Conservation (phyloP, 1,139 yeast genomes). For the Pichia sorboxylosa region DNA sequence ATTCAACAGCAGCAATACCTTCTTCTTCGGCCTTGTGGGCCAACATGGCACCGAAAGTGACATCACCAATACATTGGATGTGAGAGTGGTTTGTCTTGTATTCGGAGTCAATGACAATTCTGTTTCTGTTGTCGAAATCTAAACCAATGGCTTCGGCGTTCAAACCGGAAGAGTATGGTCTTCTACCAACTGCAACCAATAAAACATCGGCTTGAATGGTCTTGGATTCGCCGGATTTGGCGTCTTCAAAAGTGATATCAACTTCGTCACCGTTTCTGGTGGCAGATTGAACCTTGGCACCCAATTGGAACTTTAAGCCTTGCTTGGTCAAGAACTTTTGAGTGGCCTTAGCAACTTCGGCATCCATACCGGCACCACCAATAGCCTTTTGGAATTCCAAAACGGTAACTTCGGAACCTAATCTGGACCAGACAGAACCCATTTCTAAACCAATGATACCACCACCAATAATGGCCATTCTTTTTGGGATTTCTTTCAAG, state of each 20-base stretch:
- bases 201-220: slow-evolving; percentile 80
- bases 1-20: slow-evolving; percentile 97
- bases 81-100: slow-evolving; percentile 87
- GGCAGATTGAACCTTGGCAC: slow-evolving; percentile 84
- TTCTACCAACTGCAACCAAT: slow-evolving; percentile 96
- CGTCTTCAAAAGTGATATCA: slow-evolving; percentile 79
- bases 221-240: slow-evolving; percentile 74
- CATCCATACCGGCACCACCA: slow-evolving; percentile 96
- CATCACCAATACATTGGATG: slow-evolving; percentile 97
- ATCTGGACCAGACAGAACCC: slow-evolving; percentile 96
- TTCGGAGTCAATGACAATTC: slow-evolving; percentile 88
- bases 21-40: slow-evolving; percentile 99
- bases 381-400: slow-evolving; percentile 83
- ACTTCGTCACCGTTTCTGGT: slow-evolving; percentile 81
- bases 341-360: slow-evolving; percentile 79
- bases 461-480: slow-evolving; percentile 90
- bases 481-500: slow-evolving; percentile 83
- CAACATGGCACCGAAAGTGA: slow-evolving; percentile 96
- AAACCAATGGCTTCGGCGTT: slow-evolving; percentile 81
- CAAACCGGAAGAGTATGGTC: slow-evolving; percentile 89
- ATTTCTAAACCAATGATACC: slow-evolving; percentile 99
- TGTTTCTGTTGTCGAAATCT: slow-evolving; percentile 84
- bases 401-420: slow-evolving; percentile 92
- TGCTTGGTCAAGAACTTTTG: slow-evolving; percentile 89
- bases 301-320: slow-evolving; percentile 86